Conservation (phyloP, 2,329 filamentous ascomycete species). For the Penicillium sp. region DNA sequence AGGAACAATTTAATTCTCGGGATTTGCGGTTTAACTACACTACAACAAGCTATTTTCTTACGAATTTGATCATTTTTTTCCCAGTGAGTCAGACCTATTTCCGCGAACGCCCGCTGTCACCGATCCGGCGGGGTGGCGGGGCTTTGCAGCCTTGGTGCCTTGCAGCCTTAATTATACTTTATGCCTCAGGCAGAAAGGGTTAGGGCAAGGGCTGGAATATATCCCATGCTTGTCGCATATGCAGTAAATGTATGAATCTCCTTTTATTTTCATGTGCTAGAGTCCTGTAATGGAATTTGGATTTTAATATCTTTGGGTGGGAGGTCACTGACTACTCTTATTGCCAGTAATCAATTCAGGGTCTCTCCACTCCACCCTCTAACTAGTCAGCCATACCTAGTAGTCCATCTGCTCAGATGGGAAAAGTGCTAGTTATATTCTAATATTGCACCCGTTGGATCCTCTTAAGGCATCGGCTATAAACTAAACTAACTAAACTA, state of each 20-base stretch:
- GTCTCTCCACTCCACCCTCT: too few relatives aligned
- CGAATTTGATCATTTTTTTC: background rate
- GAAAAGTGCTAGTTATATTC: too few relatives aligned
- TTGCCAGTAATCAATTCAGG: too few relatives aligned
- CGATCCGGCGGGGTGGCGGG: conserved; percentile 8
- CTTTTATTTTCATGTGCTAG: too few relatives aligned
- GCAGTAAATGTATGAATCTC: background rate
- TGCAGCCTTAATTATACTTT: background rate
- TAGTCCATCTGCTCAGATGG: too few relatives aligned
- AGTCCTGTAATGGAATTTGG: too few relatives aligned
- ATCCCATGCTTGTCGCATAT: background rate
- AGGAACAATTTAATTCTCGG: background rate
- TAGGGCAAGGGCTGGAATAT: conserved; percentile 1
- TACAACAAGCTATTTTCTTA: background rate
- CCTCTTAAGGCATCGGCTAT: too few relatives aligned
- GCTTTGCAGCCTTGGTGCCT: background rate
- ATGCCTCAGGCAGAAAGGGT: background rate
- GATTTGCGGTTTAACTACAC: background rate
- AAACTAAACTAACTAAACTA: too few relatives aligned
- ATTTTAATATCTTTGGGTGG: too few relatives aligned
- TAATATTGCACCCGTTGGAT: too few relatives aligned
- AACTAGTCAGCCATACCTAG: too few relatives aligned
- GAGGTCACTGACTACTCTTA: too few relatives aligned
- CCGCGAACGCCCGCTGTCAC: background rate
- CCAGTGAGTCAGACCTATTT: conserved; percentile 2